Conservation (phyloP, 2,329 filamentous ascomycete genomes). For the Colletotrichum sp. region DNA sequence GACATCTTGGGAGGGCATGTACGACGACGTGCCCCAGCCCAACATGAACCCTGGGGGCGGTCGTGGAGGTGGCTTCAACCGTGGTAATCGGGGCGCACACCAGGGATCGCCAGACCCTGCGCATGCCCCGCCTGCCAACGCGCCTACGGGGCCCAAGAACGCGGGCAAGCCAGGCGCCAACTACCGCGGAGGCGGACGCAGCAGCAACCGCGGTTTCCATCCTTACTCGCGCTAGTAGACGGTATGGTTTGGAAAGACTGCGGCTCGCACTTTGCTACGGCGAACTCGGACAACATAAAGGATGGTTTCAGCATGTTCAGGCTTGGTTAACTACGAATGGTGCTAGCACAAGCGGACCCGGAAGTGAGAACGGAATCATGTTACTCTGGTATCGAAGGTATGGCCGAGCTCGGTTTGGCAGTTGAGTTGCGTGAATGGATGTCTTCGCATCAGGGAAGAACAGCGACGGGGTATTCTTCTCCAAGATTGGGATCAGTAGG, state of each 20-base stretch:
- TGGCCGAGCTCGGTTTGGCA: background rate
- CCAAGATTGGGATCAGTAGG: background rate
- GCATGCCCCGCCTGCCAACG: conserved; percentile 59
- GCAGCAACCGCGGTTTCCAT: conserved; percentile 77
- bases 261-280: background rate
- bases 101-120: conserved; percentile 46
- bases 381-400: background rate
- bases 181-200: conserved; percentile 88
- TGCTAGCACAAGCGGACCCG: background rate
- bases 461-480: background rate
- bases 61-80: conserved; percentile 41
- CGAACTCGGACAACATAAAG: background rate
- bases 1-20: conserved; percentile 98
- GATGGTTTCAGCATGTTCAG: background rate
- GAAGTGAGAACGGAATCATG: background rate
- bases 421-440: background rate
- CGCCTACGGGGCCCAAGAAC: conserved; percentile 95
- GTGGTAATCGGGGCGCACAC: conserved; percentile 37
- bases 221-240: conserved; percentile 62
- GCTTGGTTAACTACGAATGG: background rate
- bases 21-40: conserved; percentile 91
- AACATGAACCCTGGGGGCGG: conserved; percentile 62
- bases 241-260: background rate
- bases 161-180: conserved; percentile 90
- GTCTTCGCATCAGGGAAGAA: background rate